phyloP scores from a whole-genome alignment of 345 rosid genomes.

The Balakata baccata region DNA sequence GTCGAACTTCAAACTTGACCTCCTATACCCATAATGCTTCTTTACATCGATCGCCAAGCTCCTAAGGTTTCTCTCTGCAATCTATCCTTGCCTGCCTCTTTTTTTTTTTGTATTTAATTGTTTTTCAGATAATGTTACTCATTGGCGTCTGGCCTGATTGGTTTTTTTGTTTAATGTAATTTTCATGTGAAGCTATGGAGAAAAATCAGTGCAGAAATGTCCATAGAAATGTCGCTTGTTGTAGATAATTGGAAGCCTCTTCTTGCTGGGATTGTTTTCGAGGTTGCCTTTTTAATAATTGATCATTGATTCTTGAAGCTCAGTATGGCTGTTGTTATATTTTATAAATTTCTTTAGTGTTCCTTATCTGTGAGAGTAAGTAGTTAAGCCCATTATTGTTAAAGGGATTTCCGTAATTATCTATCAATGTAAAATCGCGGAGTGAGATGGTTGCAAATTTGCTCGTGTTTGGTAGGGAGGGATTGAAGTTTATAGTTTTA shows the following conservation, averaged over 20 bases:
- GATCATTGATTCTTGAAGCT: background rate
- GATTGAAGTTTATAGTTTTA: background rate
- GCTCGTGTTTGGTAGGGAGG: background rate
- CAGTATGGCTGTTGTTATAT: background rate
- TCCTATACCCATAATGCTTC: slow-evolving; percentile 18
- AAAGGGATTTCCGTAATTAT: background rate
- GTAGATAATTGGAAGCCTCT: slow-evolving; percentile 20
- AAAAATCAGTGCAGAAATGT: slow-evolving; percentile 13
- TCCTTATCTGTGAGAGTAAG: background rate
- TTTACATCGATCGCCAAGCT: slow-evolving; percentile 30
- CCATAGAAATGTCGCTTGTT: slow-evolving; percentile 13
- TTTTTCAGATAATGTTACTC: no score
- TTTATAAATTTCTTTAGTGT: background rate
- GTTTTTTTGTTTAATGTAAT: background rate
- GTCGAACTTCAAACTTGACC: slow-evolving; percentile 26
- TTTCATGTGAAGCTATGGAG: slow-evolving; percentile 14
- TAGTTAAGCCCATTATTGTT: background rate
- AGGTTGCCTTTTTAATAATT: background rate
- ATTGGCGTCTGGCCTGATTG: background rate
- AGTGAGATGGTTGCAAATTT: background rate
- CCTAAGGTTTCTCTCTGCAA: slow-evolving; percentile 18
- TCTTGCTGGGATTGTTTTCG: slow-evolving; percentile 14
- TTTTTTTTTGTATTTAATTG: background rate
- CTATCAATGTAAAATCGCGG: background rate
- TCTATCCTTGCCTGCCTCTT: background rate